Percentiles rank a stretch among this genome's conserved stretches.
Evolutionary conservation across 2,329 filamentous ascomycete species (phyloP).

Genomic region (Thielaviopsis punctulata): DNA sequence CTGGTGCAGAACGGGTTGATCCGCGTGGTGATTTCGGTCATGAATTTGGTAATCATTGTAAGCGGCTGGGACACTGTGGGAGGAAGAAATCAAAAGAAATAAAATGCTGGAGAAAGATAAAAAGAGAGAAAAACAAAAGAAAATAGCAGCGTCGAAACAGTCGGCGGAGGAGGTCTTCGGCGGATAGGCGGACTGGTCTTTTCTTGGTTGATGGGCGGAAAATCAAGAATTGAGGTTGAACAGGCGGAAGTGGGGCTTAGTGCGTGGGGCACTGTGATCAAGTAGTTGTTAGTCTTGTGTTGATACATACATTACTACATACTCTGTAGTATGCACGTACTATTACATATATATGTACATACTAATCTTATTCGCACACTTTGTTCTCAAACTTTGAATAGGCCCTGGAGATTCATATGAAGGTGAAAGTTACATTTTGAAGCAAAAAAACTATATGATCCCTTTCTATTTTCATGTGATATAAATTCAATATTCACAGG

Average conservation of each 20-base stretch:
- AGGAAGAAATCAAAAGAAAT: neutral
- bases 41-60: constrained; percentile 69
- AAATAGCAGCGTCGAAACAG: neutral
- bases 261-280: neutral
- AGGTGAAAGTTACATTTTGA: no score
- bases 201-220: neutral
- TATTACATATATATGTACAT: no score
- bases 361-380: no score
- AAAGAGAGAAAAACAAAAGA: neutral
- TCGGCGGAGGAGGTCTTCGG: neutral
- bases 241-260: constrained; percentile 1
- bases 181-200: neutral
- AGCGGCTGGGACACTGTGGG: neutral
- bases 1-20: constrained; percentile 82
- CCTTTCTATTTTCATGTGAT: no score
- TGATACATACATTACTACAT: no score
- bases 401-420: no score
- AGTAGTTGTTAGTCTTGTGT: neutral
- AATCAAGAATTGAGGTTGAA: constrained; percentile 2
- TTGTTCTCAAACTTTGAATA: no score
- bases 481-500: no score
- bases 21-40: constrained; percentile 66
- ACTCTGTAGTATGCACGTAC: no score
- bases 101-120: neutral
- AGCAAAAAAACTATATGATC: no score